A percentile compares a stretch with the other conserved stretches of the same genome.
These are phyloP conservation scores for Tetragonia tetragonoides DNA, from an alignment of 148 eudicot genomes.

Conservation along the genomic window DNA sequence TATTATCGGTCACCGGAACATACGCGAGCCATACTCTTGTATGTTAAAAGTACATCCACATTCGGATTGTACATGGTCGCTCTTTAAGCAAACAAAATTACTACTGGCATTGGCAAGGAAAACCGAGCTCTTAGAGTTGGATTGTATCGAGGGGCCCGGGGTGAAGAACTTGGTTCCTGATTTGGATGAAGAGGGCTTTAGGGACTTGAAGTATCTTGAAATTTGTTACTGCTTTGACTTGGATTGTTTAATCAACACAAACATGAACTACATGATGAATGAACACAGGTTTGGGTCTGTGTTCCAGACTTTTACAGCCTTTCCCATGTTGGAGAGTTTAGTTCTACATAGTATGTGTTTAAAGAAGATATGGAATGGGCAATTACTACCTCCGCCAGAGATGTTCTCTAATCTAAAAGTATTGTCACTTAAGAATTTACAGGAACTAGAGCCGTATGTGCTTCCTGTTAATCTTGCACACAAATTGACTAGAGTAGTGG, in stretches of 20 bases:
- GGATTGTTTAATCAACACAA: background rate
- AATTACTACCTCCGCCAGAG: background rate
- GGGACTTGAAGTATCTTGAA: background rate
- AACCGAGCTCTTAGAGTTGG: background rate
- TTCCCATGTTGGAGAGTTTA: background rate
- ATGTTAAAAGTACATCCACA: background rate
- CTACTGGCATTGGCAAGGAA: background rate
- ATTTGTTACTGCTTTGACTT: background rate
- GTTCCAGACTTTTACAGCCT: too few relatives aligned
- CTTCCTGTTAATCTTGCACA: background rate
- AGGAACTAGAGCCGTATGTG: background rate
- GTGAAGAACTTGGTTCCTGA: background rate
- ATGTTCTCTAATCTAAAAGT: background rate
- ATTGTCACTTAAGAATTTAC: background rate
- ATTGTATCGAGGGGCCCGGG: too few relatives aligned
- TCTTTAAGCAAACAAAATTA: background rate
- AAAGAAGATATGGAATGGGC: background rate
- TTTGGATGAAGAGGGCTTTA: conserved; percentile 3
- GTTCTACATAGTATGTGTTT: background rate
- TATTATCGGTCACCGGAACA: too few relatives aligned
- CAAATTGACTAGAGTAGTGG: background rate
- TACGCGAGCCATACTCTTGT: background rate
- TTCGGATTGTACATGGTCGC: background rate
- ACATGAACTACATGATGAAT: background rate
- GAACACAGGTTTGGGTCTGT: too few relatives aligned